Conservation (phyloP, 2,329 filamentous ascomycete genomes). For the Neocucurbitaria cava region DNA sequence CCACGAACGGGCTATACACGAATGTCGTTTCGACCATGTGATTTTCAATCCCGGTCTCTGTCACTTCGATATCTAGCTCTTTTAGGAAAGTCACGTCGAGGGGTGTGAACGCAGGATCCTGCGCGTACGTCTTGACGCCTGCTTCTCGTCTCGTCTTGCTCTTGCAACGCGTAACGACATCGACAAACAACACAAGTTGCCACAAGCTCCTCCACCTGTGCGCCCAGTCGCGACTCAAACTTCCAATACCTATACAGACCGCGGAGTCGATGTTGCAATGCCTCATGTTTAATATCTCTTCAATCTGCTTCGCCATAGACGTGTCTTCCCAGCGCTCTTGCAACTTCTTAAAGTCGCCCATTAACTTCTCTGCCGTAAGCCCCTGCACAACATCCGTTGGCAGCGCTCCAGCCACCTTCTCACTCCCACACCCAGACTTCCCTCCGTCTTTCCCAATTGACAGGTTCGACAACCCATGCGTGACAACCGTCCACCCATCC, state of each 20-base stretch:
- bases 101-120: conserved; percentile 46
- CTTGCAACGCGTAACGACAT: conserved; percentile 22
- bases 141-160: neutral
- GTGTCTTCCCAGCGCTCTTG: conserved; percentile 34
- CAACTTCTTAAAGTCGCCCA: conserved; percentile 28
- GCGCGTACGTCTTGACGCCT: conserved; percentile 32
- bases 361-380: conserved; percentile 33
- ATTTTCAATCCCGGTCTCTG: conserved; percentile 18
- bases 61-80: conserved; percentile 26
- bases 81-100: conserved; percentile 40
- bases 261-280: conserved; percentile 27
- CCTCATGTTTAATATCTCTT: conserved; percentile 16
- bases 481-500: conserved; percentile 50
- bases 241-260: conserved; percentile 47
- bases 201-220: conserved; percentile 43
- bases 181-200: conserved; percentile 47
- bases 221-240: conserved; percentile 45
- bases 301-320: conserved; percentile 28
- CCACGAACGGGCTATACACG: conserved; percentile 48
- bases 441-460: conserved; percentile 6
- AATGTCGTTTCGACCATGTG: conserved; percentile 33
- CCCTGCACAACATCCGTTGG: conserved; percentile 27
- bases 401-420: conserved; percentile 8
- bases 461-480: conserved; percentile 29
- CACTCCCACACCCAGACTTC: neutral